Base-by-base conservation (phyloP, 2,329 filamentous ascomycete species). In the Celoporthe dispersa region DNA sequence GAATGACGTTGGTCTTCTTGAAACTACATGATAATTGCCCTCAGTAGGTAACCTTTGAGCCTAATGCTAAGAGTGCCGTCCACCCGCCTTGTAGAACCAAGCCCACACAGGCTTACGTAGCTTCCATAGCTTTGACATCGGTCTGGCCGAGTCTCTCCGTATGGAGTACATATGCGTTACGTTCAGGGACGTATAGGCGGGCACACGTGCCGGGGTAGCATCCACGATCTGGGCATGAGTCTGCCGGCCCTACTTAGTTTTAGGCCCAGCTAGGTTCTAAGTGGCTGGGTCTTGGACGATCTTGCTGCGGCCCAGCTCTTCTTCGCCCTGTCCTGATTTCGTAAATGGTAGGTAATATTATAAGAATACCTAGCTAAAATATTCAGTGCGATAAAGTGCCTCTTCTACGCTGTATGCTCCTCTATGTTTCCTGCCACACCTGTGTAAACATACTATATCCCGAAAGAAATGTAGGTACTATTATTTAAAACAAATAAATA, bases 141-240 rank as follows among this genome's bases (percentile, higher is more conserved):
- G 51, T 53, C 51, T 53, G 11, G 51, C 51, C 51, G 51, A 53
- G 51, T n/a, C 51, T 53, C 51, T 25, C 51, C 51, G 41, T 48
- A 48, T 3, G 14, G 2, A 19, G 19, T 48, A 22, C 35, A 5
- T 19, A 48, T 48, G 41, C 19, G 39, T 16, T 14, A 5, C 39
- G 14, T 41, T 12, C 39, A 48, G 6, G 41, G 16, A 48, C 41
- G 6, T 19, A 22, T 7, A 22, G 41, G 41, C 5, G 16, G 41
- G 41, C 41, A 48, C 41, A 48, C 41, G 41, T 48, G 41, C 41
- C 41, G 41, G 41, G 41, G 41, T 48, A 22, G 41, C 41, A 48
- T 48, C 41, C 41, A 48, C 22, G 19, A 48, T 7, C 41, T 16
- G 16, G 5, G 41, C 41, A 22, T 22, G 16, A 48, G 19, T 48